These are phyloP conservation scores for Garcia nutans DNA, from an alignment of 345 rosid species.

Conservation along the genomic window DNA sequence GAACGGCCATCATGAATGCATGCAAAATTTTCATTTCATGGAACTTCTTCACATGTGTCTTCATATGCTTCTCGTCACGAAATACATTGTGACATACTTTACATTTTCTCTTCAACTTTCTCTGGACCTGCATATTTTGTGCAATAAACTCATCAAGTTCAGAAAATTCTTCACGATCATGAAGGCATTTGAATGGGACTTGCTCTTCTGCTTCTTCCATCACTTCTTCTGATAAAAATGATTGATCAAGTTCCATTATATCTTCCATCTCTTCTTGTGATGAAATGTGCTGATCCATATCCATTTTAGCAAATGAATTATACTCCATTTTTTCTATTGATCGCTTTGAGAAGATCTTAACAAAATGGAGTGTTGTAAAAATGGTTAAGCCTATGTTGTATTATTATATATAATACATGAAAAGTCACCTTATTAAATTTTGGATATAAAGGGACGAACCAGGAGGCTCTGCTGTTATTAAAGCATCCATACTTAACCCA, in stretches of 20 bases:
- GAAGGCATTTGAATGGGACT: constrained; percentile 7
- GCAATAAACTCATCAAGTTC: not conserved
- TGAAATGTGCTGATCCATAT: not conserved
- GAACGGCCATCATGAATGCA: constrained; percentile 15
- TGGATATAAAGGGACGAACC: not conserved
- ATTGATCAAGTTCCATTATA: not conserved
- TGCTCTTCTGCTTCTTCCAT: not conserved
- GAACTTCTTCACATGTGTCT: not conserved
- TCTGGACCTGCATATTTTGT: constrained; percentile 11
- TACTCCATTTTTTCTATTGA: not conserved
- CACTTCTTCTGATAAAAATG: constrained; percentile 2
- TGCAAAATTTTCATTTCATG: not conserved
- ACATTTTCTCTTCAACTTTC: constrained; percentile 7
- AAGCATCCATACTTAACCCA: not conserved
- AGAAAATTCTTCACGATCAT: constrained; percentile 2
- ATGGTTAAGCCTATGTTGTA: not conserved
- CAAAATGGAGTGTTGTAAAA: not conserved
- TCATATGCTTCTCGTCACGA: not conserved
- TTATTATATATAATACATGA: not conserved
- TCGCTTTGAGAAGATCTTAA: not conserved
- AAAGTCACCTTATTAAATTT: not conserved
- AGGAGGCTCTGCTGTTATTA: not conserved
- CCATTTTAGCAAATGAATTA: not conserved
- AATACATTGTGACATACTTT: constrained; percentile 14
- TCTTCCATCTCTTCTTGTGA: not conserved